Percentiles rank a stretch among this genome's conserved stretches.
Evolutionary conservation across 1,284 basidiomycete species (phyloP).

Genomic region (Fomitiporia mediterranea): DNA sequence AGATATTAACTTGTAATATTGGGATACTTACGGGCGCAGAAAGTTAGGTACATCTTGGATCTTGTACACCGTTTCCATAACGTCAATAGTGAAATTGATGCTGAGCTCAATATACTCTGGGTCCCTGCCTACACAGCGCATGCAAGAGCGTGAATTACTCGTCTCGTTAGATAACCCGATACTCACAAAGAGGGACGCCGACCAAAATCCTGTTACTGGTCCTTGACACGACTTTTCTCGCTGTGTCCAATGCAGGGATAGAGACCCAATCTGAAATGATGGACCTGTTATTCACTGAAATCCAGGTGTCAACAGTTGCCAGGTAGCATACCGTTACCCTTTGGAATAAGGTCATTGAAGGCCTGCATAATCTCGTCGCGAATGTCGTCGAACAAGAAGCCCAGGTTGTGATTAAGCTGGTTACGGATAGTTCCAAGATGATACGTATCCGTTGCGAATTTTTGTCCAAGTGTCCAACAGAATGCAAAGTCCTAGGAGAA

Average conservation of each 20-base stretch:
- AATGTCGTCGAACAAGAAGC: slow-evolving; percentile 24
- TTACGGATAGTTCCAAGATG: slow-evolving; percentile 26
- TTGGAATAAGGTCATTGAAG: slow-evolving; percentile 25
- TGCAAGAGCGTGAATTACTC: background rate
- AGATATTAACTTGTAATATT: background rate
- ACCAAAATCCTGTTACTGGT: slow-evolving; percentile 38
- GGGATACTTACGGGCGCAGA: slow-evolving; percentile 22
- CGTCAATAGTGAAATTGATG: slow-evolving; percentile 30
- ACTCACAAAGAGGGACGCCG: slow-evolving; percentile 37
- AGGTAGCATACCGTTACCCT: slow-evolving; percentile 19
- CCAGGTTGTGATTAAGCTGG: slow-evolving; percentile 26
- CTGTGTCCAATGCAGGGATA: slow-evolving; percentile 31
- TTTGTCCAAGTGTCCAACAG: slow-evolving; percentile 20
- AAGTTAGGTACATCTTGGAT: slow-evolving; percentile 35
- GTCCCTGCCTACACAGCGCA: slow-evolving; percentile 35
- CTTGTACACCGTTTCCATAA: slow-evolving; percentile 26
- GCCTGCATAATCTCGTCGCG: slow-evolving; percentile 27
- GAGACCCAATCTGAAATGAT: slow-evolving; percentile 34
- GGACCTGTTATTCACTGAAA: background rate
- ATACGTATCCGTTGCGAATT: slow-evolving; percentile 21
- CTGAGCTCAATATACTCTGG: slow-evolving; percentile 36
- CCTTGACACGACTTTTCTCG: slow-evolving; percentile 38
- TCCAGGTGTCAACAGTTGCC: too few species aligned
- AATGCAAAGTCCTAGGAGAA: slow-evolving; percentile 1
- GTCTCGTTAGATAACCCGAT: background rate